phyloP scores from a whole-genome alignment of 208 protist genomes.

The Leishmania tarentolae region DNA sequence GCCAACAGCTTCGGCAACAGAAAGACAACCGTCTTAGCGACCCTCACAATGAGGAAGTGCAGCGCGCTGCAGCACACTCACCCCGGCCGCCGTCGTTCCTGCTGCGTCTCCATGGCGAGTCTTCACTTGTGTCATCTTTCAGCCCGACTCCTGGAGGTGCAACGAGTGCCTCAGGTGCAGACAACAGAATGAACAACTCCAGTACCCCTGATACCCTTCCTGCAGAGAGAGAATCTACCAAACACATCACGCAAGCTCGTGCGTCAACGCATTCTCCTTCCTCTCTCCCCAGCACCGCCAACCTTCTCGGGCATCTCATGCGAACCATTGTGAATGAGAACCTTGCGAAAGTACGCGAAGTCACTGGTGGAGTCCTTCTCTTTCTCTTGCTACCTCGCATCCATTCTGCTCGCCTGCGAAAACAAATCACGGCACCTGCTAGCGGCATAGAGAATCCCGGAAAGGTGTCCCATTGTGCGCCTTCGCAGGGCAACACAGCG shows the following conservation, averaged over 20 bases:
- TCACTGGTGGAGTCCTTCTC: slow-evolving; percentile 5
- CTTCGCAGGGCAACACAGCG: not conserved
- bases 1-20: not conserved
- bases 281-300: slow-evolving; percentile 14
- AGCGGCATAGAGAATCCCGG: not conserved
- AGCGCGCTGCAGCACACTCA: not conserved
- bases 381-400: slow-evolving; percentile 22
- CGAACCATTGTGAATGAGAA: slow-evolving; percentile 22
- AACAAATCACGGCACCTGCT: not conserved
- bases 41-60: not conserved
- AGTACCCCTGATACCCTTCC: not conserved
- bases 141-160: not conserved
- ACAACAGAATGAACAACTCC: not conserved
- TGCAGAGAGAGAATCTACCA: not conserved
- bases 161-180: not conserved
- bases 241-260: not conserved
- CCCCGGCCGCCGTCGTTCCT: not conserved
- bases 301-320: slow-evolving; percentile 18
- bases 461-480: not conserved
- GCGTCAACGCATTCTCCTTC: not conserved
- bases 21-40: not conserved
- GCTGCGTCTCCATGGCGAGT: slow-evolving; percentile 7
- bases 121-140: slow-evolving; percentile 8
- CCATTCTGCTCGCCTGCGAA: slow-evolving; percentile 19
- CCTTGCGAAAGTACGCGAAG: slow-evolving; percentile 8